These are phyloP conservation scores for Rosa persica DNA, from an alignment of 306 rosid species.

Conservation along the genomic window DNA sequence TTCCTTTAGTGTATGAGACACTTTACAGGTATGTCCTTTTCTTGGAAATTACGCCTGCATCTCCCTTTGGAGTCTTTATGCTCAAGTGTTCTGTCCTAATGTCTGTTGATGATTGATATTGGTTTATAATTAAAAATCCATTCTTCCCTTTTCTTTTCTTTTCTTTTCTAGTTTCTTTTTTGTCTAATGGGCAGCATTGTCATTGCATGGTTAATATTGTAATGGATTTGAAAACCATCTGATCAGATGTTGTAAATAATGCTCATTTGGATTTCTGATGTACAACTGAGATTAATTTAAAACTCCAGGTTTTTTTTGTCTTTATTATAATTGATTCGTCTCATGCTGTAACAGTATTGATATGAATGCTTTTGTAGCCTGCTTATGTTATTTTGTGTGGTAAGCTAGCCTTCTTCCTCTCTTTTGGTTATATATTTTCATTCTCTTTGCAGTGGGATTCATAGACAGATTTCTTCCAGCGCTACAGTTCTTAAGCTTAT, in stretches of 20 bases:
- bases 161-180: not conserved
- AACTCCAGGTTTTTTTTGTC: not conserved
- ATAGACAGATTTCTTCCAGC: conserved; percentile 76
- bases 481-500: conserved; percentile 61
- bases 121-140: not conserved
- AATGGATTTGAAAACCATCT: not conserved
- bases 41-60: conserved; percentile 3
- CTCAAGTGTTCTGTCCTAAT: not conserved
- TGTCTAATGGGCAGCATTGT: not conserved
- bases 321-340: not conserved
- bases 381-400: no score
- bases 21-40: conserved; percentile 65
- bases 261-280: not conserved
- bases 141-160: not conserved
- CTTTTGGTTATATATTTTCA: not conserved
- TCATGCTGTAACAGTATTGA: not conserved
- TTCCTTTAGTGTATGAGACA: conserved; percentile 90
- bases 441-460: conserved; percentile 65
- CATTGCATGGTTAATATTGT: not conserved
- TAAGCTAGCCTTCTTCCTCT: not conserved
- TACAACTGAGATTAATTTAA: not conserved
- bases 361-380: not conserved
- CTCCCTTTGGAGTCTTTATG: not conserved
- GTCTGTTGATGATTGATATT: not conserved
- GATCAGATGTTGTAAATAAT: not conserved